Evolutionary conservation across 495 filamentous ascomycete species (phyloP).

Genomic region (Lineolata rhizophorae): DNA sequence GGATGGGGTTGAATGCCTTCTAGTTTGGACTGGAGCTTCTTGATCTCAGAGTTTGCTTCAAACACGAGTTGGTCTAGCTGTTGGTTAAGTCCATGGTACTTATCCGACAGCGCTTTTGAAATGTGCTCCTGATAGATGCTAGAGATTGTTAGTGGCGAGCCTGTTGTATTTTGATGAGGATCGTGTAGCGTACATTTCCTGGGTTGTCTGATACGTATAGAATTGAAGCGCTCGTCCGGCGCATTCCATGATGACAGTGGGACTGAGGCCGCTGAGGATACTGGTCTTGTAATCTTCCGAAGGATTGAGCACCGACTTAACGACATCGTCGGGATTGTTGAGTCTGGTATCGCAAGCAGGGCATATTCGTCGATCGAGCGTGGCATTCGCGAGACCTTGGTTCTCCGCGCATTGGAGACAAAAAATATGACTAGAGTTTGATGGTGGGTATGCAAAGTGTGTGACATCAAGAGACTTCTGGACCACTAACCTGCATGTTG

Average conservation of each 20-base stretch:
- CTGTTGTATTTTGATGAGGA: not conserved
- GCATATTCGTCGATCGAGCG: constrained; percentile 36
- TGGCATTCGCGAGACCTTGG: constrained; percentile 39
- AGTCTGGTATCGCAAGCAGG: constrained; percentile 64
- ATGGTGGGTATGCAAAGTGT: constrained; percentile 6
- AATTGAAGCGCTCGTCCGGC: constrained; percentile 65
- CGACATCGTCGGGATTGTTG: constrained; percentile 53
- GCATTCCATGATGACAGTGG: constrained; percentile 75
- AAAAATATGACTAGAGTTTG: constrained; percentile 51
- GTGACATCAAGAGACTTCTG: constrained; percentile 3
- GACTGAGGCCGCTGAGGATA: constrained; percentile 65
- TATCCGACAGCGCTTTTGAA: constrained; percentile 50
- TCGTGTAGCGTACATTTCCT: constrained; percentile 46
- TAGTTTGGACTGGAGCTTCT: constrained; percentile 39
- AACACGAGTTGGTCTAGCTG: constrained; percentile 64
- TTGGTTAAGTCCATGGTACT: constrained; percentile 40
- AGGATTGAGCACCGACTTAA: constrained; percentile 55
- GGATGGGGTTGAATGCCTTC: constrained; percentile 16
- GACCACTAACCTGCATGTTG: constrained; percentile 58
- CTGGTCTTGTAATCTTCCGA: constrained; percentile 89
- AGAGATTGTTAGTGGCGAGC: constrained; percentile 6
- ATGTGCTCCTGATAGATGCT: constrained; percentile 68
- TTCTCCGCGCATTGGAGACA: constrained; percentile 53
- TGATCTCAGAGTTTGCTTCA: constrained; percentile 64
- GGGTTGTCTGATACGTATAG: constrained; percentile 78